Percentiles rank a stretch among this genome's conserved stretches.
Evolutionary conservation across 805 yeast species (phyloP).

Genomic region (Cyberlindnera nakhonratchasimensis): DNA sequence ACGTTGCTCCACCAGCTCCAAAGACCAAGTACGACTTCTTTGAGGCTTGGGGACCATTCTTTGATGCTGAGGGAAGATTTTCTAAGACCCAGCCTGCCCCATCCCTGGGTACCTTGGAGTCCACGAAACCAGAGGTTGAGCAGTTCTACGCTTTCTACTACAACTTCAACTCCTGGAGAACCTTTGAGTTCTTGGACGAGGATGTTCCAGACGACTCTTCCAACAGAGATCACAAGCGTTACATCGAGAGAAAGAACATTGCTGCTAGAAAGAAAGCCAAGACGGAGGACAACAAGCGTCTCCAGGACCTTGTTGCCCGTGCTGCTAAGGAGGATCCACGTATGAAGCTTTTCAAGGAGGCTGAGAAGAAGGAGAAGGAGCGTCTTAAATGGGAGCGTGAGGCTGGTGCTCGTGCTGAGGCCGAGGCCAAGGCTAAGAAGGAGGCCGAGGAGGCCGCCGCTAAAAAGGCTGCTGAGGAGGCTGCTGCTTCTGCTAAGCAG

Average conservation of each 20-base stretch:
- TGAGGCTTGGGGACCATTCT: constrained; percentile 90
- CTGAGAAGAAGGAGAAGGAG: constrained; percentile 92
- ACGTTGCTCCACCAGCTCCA: constrained; percentile 72
- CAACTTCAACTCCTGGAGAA: constrained; percentile 96
- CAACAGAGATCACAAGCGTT: constrained; percentile 99
- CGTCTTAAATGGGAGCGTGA: constrained; percentile 96
- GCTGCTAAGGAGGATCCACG: constrained; percentile 92
- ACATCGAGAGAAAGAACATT: constrained; percentile 94
- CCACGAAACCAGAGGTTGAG: constrained; percentile 79
- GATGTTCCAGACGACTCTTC: constrained; percentile 99
- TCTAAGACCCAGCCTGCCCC: constrained; percentile 92
- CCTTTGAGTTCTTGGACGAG: constrained; percentile 96
- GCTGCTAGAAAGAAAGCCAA: constrained; percentile 96
- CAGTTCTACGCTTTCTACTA: constrained; percentile 89
- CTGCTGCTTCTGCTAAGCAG: constrained; percentile 60
- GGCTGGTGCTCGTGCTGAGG: constrained; percentile 96
- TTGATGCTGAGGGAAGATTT: constrained; percentile 87
- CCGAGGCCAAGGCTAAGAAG: constrained; percentile 83
- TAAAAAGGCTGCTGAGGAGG: constrained; percentile 71
- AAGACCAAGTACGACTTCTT: constrained; percentile 75
- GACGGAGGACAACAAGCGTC: constrained; percentile 93
- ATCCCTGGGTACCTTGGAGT: constrained; percentile 59
- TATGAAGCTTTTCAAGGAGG: constrained; percentile 88
- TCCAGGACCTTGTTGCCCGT: constrained; percentile 81
- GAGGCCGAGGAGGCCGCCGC: constrained; percentile 88